Evolutionary conservation across 2,329 filamentous ascomycete genomes (phyloP).

Genomic region (Didymella keratinophila): DNA sequence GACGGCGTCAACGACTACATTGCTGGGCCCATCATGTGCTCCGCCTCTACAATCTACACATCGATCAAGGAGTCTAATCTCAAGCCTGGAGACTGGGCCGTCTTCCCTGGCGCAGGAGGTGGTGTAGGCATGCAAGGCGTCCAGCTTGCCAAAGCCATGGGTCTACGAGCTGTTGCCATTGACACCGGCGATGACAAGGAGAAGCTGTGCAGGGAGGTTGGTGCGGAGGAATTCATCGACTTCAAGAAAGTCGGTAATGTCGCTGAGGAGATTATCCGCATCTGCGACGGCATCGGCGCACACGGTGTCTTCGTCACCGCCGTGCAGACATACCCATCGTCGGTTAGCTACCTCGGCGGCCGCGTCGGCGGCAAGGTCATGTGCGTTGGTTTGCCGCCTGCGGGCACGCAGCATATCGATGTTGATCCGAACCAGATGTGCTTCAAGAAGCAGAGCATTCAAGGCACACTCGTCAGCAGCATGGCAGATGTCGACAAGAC

Average conservation of each 20-base stretch:
- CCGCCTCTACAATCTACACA: conserved; percentile 66
- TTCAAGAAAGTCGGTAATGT: conserved; percentile 47
- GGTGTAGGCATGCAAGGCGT: conserved; percentile 67
- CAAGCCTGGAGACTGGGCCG: conserved; percentile 62
- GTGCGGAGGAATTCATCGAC: conserved; percentile 51
- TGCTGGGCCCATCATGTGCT: conserved; percentile 69
- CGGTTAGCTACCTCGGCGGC: conserved; percentile 50
- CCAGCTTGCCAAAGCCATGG: conserved; percentile 54
- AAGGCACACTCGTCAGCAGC: conserved; percentile 55
- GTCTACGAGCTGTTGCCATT: conserved; percentile 47
- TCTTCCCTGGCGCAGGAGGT: conserved; percentile 63
- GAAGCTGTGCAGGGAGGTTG: conserved; percentile 44
- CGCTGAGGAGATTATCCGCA: conserved; percentile 43
- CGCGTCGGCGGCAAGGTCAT: conserved; percentile 61
- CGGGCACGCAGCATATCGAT: conserved; percentile 41
- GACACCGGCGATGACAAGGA: conserved; percentile 49
- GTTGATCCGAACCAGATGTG: conserved; percentile 47
- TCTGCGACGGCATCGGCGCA: conserved; percentile 49
- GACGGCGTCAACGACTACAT: conserved; percentile 63
- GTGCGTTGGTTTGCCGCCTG: conserved; percentile 58
- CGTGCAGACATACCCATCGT: conserved; percentile 42
- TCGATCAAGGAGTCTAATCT: conserved; percentile 62
- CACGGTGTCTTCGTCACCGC: conserved; percentile 52
- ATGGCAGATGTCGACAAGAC: conserved; percentile 59
- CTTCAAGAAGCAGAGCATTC: conserved; percentile 47